A percentile compares a stretch with the other conserved stretches of the same genome.
phyloP scores from a whole-genome alignment of 23 red algal species.

The Gracilariopsis chorda region DNA sequence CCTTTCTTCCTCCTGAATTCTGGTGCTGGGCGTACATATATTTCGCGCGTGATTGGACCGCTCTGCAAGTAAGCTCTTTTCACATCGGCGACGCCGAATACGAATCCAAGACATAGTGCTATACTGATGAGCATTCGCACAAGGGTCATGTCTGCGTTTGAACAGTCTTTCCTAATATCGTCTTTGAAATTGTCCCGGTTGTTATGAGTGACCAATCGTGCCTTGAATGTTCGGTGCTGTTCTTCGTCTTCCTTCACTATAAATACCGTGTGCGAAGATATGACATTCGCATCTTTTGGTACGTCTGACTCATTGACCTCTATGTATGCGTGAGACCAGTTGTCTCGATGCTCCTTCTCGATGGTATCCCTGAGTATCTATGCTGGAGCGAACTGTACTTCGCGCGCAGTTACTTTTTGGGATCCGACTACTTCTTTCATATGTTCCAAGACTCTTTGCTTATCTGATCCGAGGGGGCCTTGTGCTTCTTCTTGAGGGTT shows the following conservation, averaged over 20 bases:
- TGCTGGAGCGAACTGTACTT: conserved; percentile 17
- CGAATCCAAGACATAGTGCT: background rate
- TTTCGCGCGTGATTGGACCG: background rate
- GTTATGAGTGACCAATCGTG: background rate
- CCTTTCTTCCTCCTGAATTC: background rate
- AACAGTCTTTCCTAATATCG: background rate
- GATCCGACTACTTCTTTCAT: background rate
- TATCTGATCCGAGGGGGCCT: background rate
- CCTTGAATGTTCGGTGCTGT: background rate
- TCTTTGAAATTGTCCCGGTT: background rate
- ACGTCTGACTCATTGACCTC: background rate
- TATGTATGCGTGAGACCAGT: conserved; percentile 24
- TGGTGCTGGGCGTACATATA: background rate
- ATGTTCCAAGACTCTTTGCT: background rate
- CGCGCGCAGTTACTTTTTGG: background rate
- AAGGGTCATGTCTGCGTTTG: conserved; percentile 6
- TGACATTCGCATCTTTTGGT: conserved; percentile 9
- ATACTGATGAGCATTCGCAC: conserved; percentile 27
- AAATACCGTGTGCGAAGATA: conserved; percentile 19
- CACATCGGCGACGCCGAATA: background rate
- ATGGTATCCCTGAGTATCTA: background rate
- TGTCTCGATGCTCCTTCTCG: conserved; percentile 7
- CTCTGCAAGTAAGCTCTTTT: conserved; percentile 15
- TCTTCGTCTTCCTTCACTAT: conserved; percentile 16
- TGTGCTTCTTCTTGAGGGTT: background rate